Evolutionary conservation across 169 alveolate genomes (phyloP), one percentile per base, ranked within the genome.

Genomic region (Plasmodium berghei): DNA sequence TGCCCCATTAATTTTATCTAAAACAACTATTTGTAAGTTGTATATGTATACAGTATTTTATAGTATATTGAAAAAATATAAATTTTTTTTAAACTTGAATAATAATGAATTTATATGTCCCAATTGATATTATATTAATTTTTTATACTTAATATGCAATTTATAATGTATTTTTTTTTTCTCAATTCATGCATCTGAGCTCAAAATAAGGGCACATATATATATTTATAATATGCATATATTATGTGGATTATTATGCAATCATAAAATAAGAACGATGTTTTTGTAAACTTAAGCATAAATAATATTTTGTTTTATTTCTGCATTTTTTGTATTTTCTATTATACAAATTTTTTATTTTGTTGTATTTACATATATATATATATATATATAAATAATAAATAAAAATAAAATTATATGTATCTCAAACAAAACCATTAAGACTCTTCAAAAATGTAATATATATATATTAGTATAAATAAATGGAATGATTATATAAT

Each of bases 261-360:
- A 42, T 10, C 73, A 40, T 42, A 34, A 40, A 66, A 42, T 40
- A 9, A 12, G 45, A 66, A 66, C 14, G 55, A 54, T 66, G 73
- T 66, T 66, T 66, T 66, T 40, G 73, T 66, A 66, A 66, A 66
- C 58, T 42, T 40, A 40, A 66, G 58, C 55, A 66, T 42, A 66
- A 40, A 40, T 16, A 42, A n/a, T 66, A 12, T 34, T 14, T 28
- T 66, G 34, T 66, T 66, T 42, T 66, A 40, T 66, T 66, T 66
- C 45, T 34, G 14, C n/a, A 40, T 28, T 40, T 16, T 66, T 66
- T 24, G 24, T 66, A 22, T 62, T 62, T 10, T 8, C 26, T 16
- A 10, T 9, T 62, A 62, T 18, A 62, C 28, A 52, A 4, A 52
- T 24, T 62, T 66, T 66, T 40, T 66, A 66, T 66, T 66, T n/a